Conservation (phyloP, 768 basidiomycete genomes). For the Mycena crocata region DNA sequence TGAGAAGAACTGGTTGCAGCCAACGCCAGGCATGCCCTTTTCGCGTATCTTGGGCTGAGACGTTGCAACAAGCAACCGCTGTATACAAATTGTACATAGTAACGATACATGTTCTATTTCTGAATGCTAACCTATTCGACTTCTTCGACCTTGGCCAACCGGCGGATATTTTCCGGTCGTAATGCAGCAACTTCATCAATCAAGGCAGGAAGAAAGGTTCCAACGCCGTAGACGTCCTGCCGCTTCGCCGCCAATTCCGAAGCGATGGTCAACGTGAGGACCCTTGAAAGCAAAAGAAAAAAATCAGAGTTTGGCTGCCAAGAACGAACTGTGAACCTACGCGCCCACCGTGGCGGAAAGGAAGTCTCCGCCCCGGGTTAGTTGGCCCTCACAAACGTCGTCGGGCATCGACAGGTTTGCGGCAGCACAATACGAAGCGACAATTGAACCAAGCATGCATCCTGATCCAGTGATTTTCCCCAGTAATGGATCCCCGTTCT, state of each 20-base stretch:
- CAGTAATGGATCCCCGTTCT: conserved; percentile 81
- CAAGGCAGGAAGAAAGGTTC: conserved; percentile 72
- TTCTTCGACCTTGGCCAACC: conserved; percentile 45
- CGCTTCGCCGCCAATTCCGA: conserved; percentile 67
- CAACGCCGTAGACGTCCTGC: conserved; percentile 66
- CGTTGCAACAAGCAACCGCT: conserved; percentile 17
- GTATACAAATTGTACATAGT: conserved; percentile 13
- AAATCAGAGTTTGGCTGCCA: conserved; percentile 18
- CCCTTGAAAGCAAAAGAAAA: conserved; percentile 51
- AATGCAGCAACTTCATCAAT: conserved; percentile 67
- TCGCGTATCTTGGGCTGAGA: conserved; percentile 58
- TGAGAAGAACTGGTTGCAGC: conserved; percentile 95
- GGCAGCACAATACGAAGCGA: conserved; percentile 86
- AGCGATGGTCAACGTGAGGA: conserved; percentile 70
- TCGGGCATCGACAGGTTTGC: conserved; percentile 57
- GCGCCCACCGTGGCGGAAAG: conserved; percentile 81
- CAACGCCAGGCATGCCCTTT: conserved; percentile 87
- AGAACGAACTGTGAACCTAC: conserved; percentile 53
- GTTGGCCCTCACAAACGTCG: conserved; percentile 33
- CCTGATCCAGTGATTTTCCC: conserved; percentile 91
- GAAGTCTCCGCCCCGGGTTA: conserved; percentile 71
- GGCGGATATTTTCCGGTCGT: conserved; percentile 45
- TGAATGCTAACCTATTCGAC: no score
- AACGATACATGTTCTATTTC: not conserved
- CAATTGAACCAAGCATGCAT: conserved; percentile 82